phyloP scores from a whole-genome alignment of 2,329 filamentous ascomycete species.

The Parascedosporium putredinis region DNA sequence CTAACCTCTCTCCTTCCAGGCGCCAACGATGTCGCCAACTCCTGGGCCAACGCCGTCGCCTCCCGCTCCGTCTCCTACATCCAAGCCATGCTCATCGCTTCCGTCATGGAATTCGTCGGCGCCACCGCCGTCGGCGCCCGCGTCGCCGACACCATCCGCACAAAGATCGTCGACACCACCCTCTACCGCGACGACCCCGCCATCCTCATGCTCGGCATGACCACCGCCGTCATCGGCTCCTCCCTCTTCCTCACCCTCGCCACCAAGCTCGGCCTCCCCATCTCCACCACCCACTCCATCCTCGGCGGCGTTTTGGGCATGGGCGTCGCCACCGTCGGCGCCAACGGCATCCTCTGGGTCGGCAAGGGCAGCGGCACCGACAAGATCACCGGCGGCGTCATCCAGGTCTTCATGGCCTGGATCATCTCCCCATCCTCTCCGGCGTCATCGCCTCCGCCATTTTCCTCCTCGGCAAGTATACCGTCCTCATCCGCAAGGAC shows the following conservation, averaged over 20 bases:
- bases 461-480: slow-evolving; percentile 40
- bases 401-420: slow-evolving; percentile 27
- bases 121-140: slow-evolving; percentile 49
- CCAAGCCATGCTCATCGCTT: slow-evolving; percentile 48
- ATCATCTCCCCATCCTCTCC: slow-evolving; percentile 23
- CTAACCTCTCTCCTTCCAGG: slow-evolving; percentile 15
- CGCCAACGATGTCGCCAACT: slow-evolving; percentile 62
- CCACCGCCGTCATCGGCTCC: slow-evolving; percentile 42
- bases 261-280: slow-evolving; percentile 43
- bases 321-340: slow-evolving; percentile 44
- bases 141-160: slow-evolving; percentile 52
- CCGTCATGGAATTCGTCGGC: slow-evolving; percentile 51
- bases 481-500: slow-evolving; percentile 41
- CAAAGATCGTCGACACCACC: slow-evolving; percentile 41
- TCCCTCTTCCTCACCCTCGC: slow-evolving; percentile 45
- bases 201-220: slow-evolving; percentile 48
- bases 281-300: slow-evolving; percentile 53
- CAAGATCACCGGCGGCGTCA: slow-evolving; percentile 30
- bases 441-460: slow-evolving; percentile 26
- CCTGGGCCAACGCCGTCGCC: slow-evolving; percentile 62
- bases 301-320: slow-evolving; percentile 50
- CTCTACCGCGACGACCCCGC: slow-evolving; percentile 37
- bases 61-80: slow-evolving; percentile 54
- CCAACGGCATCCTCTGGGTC: slow-evolving; percentile 41
- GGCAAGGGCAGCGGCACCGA: slow-evolving; percentile 27